Evolutionary conservation across 2,329 filamentous ascomycete species (phyloP).

Genomic region (Fusarium sp.): DNA sequence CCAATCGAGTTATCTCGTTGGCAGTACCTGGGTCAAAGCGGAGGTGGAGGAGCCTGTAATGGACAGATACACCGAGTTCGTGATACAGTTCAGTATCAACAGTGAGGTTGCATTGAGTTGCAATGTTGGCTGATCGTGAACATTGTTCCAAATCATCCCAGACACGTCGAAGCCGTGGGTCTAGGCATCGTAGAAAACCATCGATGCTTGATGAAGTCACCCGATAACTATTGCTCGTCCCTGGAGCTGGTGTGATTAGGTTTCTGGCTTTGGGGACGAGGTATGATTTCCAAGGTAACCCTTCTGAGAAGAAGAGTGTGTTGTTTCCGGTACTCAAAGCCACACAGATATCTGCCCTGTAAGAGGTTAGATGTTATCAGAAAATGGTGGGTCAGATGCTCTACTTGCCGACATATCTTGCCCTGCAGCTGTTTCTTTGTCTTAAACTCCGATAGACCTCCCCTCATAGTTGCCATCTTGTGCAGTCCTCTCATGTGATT

Average conservation of each 20-base stretch:
- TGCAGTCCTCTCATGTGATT: not conserved
- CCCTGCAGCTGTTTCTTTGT: not conserved
- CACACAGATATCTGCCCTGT: not conserved
- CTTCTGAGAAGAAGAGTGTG: not conserved
- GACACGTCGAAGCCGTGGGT: not conserved
- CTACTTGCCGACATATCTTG: not conserved
- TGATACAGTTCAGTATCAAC: not conserved
- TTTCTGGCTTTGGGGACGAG: not conserved
- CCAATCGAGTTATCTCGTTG: not conserved
- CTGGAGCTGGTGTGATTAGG: not conserved
- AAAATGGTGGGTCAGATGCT: fast-evolving
- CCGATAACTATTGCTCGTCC: too few relatives aligned
- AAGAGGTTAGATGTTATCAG: not conserved
- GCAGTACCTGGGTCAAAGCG: not conserved
- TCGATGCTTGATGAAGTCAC: not conserved
- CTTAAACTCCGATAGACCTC: not conserved
- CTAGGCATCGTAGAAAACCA: not conserved
- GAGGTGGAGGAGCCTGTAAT: not conserved
- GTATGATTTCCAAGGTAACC: not conserved
- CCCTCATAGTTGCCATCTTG: not conserved
- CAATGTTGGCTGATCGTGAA: not conserved
- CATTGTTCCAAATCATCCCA: not conserved
- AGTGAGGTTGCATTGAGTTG: not conserved
- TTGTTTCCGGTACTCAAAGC: not conserved
- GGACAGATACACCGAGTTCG: not conserved